phyloP scores from a whole-genome alignment of 73 alveolate genomes.

The Uronychia binucleata region DNA sequence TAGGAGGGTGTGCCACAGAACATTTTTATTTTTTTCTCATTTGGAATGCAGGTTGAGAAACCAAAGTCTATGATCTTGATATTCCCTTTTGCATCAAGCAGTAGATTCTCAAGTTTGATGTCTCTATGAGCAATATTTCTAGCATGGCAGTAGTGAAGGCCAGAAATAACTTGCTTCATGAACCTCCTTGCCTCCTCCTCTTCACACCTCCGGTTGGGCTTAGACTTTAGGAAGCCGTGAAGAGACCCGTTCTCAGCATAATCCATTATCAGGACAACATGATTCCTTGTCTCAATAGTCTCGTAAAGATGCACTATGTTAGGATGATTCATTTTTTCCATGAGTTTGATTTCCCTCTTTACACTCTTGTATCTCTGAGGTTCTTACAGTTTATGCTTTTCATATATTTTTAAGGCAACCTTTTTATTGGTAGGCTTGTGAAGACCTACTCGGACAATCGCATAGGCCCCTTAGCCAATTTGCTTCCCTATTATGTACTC shows the following conservation, averaged over 20 bases:
- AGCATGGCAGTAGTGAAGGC: slow-evolving; percentile 95
- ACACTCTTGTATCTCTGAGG: slow-evolving; percentile 64
- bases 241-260: slow-evolving; percentile 75
- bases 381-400: slow-evolving; percentile 65
- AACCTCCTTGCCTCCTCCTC: slow-evolving; percentile 87
- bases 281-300: slow-evolving; percentile 77
- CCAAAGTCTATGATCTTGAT: slow-evolving; percentile 93
- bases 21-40: slow-evolving; percentile 55
- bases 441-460: slow-evolving; percentile 83
- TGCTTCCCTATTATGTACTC: slow-evolving; percentile 70
- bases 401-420: slow-evolving; percentile 85
- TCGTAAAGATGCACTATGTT: slow-evolving; percentile 86
- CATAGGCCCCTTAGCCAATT: slow-evolving; percentile 90
- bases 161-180: slow-evolving; percentile 91
- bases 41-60: slow-evolving; percentile 72
- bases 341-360: slow-evolving; percentile 73
- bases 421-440: slow-evolving; percentile 70
- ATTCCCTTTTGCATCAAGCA: slow-evolving; percentile 69
- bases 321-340: slow-evolving; percentile 79
- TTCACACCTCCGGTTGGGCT: slow-evolving; percentile 67
- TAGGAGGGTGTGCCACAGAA: slow-evolving; percentile 85
- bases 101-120: slow-evolving; percentile 81
- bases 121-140: slow-evolving; percentile 92
- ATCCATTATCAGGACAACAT: slow-evolving; percentile 79
- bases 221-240: slow-evolving; percentile 62